Evolutionary conservation across 805 yeast genomes (phyloP).

Genomic region (Barnettozyma wickerhamii): DNA sequence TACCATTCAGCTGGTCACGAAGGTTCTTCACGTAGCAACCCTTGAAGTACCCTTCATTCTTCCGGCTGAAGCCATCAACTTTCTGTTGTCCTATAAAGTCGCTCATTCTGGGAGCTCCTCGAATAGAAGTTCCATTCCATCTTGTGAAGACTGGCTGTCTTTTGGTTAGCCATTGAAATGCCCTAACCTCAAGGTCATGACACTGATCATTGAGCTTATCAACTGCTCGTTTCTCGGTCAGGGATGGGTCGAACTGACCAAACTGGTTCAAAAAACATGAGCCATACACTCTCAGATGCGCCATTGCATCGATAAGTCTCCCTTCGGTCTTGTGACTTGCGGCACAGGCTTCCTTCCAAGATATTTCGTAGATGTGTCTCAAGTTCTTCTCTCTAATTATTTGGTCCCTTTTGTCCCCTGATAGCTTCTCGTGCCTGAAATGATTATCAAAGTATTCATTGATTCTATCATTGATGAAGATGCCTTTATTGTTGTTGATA

Average conservation of each 20-base stretch:
- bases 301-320: constrained; percentile 20
- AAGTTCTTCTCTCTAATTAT: not conserved
- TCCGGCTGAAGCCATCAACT: constrained; percentile 2
- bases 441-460: constrained; percentile 11
- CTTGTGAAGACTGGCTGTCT: constrained; percentile 33
- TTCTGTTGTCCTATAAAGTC: constrained; percentile 1
- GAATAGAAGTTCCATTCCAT: constrained; percentile 31
- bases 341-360: constrained; percentile 14
- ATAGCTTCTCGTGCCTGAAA: not conserved
- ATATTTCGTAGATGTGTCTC: constrained; percentile 8
- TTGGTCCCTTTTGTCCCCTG: not conserved
- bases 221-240: not conserved
- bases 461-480: constrained; percentile 15
- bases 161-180: constrained; percentile 37
- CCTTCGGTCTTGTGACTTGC: constrained; percentile 22
- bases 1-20: constrained; percentile 29
- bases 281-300: constrained; percentile 25
- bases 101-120: constrained; percentile 16
- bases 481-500: constrained; percentile 19
- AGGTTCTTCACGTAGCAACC: constrained; percentile 25
- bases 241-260: constrained; percentile 8
- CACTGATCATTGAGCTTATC: constrained; percentile 17
- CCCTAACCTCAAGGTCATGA: constrained; percentile 32
- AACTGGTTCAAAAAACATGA: constrained; percentile 25
- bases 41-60: constrained; percentile 8